Percentiles rank a stretch among this genome's conserved stretches.
These are phyloP conservation scores for Globisporangium viniferum DNA, from an alignment of 352 stramenopile species.

Conservation along the genomic window DNA sequence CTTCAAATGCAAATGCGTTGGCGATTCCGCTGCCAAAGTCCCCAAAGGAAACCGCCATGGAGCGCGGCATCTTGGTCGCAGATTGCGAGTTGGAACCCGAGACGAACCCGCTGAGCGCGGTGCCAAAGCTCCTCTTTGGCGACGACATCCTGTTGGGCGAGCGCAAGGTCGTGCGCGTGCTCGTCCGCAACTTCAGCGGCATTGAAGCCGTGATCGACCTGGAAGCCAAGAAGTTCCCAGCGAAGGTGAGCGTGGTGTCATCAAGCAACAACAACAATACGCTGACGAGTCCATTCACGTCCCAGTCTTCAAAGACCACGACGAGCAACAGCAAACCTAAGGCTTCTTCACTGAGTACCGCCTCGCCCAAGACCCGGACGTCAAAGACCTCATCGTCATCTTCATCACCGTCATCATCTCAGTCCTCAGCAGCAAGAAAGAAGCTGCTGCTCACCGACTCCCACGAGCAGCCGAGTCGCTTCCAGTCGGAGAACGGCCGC, in stretches of 20 bases:
- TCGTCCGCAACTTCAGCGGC: slow-evolving; percentile 78
- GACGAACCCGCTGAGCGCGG: slow-evolving; percentile 24
- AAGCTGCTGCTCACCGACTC: slow-evolving; percentile 37
- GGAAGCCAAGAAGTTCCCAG: slow-evolving; percentile 55
- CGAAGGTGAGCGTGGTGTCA: not conserved
- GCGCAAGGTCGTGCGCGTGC: slow-evolving; percentile 39
- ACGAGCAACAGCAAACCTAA: not conserved
- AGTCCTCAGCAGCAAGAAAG: not conserved
- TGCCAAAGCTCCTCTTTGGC: slow-evolving; percentile 64
- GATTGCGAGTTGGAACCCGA: slow-evolving; percentile 52
- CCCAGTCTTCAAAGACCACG: not conserved
- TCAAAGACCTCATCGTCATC: not conserved
- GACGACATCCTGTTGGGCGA: slow-evolving; percentile 56
- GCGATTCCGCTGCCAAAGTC: slow-evolving; percentile 21
- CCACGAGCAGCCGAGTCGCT: slow-evolving; percentile 41
- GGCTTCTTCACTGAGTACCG: not conserved
- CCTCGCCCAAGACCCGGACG: not conserved
- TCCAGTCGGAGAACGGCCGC: slow-evolving; percentile 52
- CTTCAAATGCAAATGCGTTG: not conserved
- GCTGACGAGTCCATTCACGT: not conserved
- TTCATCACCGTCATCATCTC: not conserved
- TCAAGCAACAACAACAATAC: not conserved
- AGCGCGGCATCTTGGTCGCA: slow-evolving; percentile 34
- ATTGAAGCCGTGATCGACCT: slow-evolving; percentile 65
- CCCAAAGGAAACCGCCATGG: slow-evolving; percentile 36